phyloP scores from a whole-genome alignment of 768 basidiomycete genomes.

The Mycena venus region DNA sequence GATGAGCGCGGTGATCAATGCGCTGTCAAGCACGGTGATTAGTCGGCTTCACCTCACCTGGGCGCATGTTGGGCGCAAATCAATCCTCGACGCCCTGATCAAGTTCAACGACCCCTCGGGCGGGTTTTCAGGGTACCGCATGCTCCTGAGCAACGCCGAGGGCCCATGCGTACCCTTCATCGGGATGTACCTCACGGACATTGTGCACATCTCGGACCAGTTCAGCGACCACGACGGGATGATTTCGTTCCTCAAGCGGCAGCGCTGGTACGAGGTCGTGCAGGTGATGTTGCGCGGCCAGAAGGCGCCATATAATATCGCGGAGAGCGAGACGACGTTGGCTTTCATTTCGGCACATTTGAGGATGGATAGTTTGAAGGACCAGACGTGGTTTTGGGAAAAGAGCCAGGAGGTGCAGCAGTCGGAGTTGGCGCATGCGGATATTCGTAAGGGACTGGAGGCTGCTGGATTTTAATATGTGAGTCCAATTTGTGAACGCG shows the following conservation, averaged over 20 bases:
- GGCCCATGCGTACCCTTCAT: slow-evolving; percentile 80
- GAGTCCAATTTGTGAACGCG: neutral
- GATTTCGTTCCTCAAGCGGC: slow-evolving; percentile 68
- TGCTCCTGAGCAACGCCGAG: slow-evolving; percentile 59
- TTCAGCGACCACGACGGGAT: slow-evolving; percentile 55
- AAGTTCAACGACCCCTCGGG: slow-evolving; percentile 72
- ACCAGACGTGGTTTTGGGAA: slow-evolving; percentile 68
- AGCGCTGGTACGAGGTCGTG: slow-evolving; percentile 69
- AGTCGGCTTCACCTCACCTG: slow-evolving; percentile 72
- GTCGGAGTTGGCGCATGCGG: slow-evolving; percentile 69
- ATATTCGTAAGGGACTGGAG: slow-evolving; percentile 77
- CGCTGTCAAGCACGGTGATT: slow-evolving; percentile 71
- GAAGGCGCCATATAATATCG: slow-evolving; percentile 61
- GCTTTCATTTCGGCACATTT: slow-evolving; percentile 64
- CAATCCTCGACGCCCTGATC: slow-evolving; percentile 63
- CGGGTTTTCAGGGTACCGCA: slow-evolving; percentile 69
- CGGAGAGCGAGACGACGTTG: slow-evolving; percentile 59
- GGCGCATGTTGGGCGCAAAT: slow-evolving; percentile 70
- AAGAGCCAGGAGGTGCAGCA: slow-evolving; percentile 73
- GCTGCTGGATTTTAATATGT: slow-evolving; percentile 71
- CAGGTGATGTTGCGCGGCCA: slow-evolving; percentile 71
- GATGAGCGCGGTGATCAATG: slow-evolving; percentile 75
- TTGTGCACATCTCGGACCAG: slow-evolving; percentile 68
- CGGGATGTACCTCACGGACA: slow-evolving; percentile 71
- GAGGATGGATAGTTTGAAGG: slow-evolving; percentile 52